Conservation (phyloP, 139 green algal genomes). For the Parachlorella kessleri region DNA sequence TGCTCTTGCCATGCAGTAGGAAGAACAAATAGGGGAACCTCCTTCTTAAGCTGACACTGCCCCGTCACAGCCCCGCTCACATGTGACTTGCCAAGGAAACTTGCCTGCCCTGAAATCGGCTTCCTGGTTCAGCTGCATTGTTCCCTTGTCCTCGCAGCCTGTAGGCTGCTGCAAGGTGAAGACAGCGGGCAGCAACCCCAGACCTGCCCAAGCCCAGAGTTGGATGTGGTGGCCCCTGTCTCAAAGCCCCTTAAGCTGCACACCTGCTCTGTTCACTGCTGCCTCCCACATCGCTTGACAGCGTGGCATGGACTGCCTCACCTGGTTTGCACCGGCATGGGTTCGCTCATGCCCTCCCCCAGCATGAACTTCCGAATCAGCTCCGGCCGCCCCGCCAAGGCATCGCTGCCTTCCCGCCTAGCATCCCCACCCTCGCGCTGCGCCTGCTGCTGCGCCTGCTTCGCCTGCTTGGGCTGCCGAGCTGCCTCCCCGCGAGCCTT, state of each 20-base stretch:
- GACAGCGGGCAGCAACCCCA: too few relatives aligned
- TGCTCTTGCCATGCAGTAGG: too few relatives aligned
- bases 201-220: neutral
- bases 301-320: neutral
- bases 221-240: neutral
- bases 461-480: neutral
- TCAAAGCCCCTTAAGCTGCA: neutral
- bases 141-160: too few relatives aligned
- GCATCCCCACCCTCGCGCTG: neutral
- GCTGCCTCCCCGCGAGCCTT: conserved; percentile 7
- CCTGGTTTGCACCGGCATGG: conserved; percentile 71
- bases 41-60: too few relatives aligned
- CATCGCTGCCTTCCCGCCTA: neutral
- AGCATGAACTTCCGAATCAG: conserved; percentile 68
- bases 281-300: neutral
- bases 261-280: conserved; percentile 21
- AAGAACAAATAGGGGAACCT: too few relatives aligned
- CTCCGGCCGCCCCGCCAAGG: conserved; percentile 38
- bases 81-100: too few relatives aligned
- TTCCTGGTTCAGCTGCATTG: too few relatives aligned
- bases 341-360: conserved; percentile 56
- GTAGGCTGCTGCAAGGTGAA: too few relatives aligned
- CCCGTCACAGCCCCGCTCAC: too few relatives aligned
- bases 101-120: too few relatives aligned
- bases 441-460: neutral